These are phyloP conservation scores for Sporothrix brasiliensis DNA, from an alignment of 2,329 filamentous ascomycete genomes.

Conservation along the genomic window DNA sequence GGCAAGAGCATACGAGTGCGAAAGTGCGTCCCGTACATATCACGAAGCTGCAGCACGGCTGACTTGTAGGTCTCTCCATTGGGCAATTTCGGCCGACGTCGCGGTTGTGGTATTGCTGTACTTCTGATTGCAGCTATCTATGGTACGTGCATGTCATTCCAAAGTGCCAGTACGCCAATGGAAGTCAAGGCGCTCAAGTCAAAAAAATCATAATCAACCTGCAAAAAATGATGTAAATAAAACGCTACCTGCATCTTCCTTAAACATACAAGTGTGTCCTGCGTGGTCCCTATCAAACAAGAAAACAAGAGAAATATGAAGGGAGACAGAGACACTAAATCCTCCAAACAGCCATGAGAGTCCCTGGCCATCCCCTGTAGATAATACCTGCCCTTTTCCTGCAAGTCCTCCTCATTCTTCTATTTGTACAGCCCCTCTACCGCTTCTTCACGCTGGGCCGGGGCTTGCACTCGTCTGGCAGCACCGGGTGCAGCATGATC, in stretches of 20 bases:
- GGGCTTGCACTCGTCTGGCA: constrained; percentile 64
- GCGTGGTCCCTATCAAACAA: constrained; percentile 25
- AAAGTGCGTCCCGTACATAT: background rate
- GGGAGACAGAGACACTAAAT: constrained; percentile 6
- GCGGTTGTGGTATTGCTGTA: background rate
- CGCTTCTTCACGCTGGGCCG: constrained; percentile 63
- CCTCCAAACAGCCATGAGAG: constrained; percentile 2
- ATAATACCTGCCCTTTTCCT: background rate
- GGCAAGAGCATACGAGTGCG: background rate
- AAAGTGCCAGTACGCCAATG: background rate
- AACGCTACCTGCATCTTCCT: constrained; percentile 29
- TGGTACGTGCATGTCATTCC: background rate
- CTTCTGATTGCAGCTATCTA: background rate
- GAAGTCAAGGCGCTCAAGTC: background rate
- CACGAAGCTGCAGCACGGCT: constrained; percentile 7
- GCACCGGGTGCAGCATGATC: constrained; percentile 81
- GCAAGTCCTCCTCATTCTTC: background rate
- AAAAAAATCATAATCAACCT: constrained; percentile 9
- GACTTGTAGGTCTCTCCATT: constrained; percentile 7
- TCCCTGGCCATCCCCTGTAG: background rate
- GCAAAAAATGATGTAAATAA: constrained; percentile 26
- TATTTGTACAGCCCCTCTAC: constrained; percentile 43
- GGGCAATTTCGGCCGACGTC: background rate
- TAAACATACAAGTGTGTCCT: constrained; percentile 29
- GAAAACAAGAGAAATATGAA: background rate